Evolutionary conservation across 2,329 filamentous ascomycete species (phyloP).

Genomic region (Keithomyces neogunnii): DNA sequence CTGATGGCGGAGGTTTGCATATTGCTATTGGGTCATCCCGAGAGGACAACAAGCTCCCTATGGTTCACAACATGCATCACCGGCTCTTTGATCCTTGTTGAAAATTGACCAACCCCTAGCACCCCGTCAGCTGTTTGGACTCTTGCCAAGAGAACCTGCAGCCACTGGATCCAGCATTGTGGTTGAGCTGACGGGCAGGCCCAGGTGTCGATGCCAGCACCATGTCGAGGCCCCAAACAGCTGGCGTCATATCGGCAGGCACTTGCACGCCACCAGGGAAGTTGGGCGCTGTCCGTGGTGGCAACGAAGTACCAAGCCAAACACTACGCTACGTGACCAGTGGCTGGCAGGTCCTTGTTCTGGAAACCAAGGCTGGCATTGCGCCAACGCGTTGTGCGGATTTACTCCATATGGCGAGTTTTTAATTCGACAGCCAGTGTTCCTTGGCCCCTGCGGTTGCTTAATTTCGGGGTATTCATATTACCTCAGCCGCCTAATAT

Average conservation of each 20-base stretch:
- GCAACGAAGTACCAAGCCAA: not conserved
- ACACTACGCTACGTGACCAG: not conserved
- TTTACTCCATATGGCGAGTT: not conserved
- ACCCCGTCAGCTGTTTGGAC: constrained; percentile 1
- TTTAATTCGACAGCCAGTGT: not conserved
- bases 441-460: not conserved
- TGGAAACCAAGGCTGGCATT: not conserved
- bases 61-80: constrained; percentile 10
- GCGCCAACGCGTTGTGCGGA: not conserved
- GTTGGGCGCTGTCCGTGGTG: too few species aligned
- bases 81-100: constrained; percentile 6
- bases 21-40: constrained; percentile 1
- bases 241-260: not conserved
- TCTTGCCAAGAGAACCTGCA: constrained; percentile 1
- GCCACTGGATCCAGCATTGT: constrained; percentile 7
- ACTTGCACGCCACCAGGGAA: too few species aligned
- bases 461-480: constrained; percentile 1
- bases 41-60: constrained; percentile 1
- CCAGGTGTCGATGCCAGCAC: not conserved
- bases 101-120: not conserved
- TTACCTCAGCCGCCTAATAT: constrained; percentile 2
- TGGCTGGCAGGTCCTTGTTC: not conserved
- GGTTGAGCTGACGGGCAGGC: constrained; percentile 5
- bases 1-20: not conserved
- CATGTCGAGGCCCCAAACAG: not conserved